Evolutionary conservation across 768 basidiomycete species (phyloP).

Genomic region (Calocybe indica): DNA sequence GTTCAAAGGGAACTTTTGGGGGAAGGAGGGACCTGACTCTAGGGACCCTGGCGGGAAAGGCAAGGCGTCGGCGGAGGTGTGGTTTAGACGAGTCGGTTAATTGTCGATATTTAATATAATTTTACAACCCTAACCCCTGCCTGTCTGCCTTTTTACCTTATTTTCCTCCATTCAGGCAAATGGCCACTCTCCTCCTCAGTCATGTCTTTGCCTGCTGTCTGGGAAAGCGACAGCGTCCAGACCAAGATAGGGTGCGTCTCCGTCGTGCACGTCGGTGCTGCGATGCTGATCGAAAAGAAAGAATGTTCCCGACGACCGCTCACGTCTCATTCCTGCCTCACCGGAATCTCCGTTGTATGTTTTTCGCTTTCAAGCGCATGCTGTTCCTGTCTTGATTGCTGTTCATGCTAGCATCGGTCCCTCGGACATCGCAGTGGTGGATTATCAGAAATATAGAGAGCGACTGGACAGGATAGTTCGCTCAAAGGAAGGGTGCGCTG

Average conservation of each 20-base stretch:
- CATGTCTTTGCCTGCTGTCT: constrained; percentile 16
- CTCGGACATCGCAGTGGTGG: constrained; percentile 18
- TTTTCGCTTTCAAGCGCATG: not conserved
- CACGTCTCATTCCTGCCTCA: constrained; percentile 21
- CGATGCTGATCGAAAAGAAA: constrained; percentile 1
- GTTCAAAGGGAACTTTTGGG: constrained; percentile 35
- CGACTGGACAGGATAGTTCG: constrained; percentile 48
- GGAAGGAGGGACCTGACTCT: constrained; percentile 27
- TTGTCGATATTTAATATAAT: no score
- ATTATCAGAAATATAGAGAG: constrained; percentile 46
- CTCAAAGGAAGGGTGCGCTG: constrained; percentile 48
- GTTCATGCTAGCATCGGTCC: not conserved
- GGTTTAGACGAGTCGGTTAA: constrained; percentile 18
- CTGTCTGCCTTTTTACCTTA: not conserved
- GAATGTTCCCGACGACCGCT: constrained; percentile 15
- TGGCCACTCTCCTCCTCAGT: constrained; percentile 11
- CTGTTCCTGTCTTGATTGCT: not conserved
- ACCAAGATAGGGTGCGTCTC: constrained; percentile 2
- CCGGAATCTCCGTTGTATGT: constrained; percentile 14
- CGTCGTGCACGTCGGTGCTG: not conserved
- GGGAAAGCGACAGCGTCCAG: constrained; percentile 10
- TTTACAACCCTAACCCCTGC: constrained; percentile 11
- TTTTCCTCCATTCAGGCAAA: constrained; percentile 1
- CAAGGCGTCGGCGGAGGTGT: constrained; percentile 32
- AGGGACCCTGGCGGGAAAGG: constrained; percentile 21